Evolutionary conservation across 2,329 filamentous ascomycete genomes (phyloP).

Genomic region (Talaromyces verruculosus): DNA sequence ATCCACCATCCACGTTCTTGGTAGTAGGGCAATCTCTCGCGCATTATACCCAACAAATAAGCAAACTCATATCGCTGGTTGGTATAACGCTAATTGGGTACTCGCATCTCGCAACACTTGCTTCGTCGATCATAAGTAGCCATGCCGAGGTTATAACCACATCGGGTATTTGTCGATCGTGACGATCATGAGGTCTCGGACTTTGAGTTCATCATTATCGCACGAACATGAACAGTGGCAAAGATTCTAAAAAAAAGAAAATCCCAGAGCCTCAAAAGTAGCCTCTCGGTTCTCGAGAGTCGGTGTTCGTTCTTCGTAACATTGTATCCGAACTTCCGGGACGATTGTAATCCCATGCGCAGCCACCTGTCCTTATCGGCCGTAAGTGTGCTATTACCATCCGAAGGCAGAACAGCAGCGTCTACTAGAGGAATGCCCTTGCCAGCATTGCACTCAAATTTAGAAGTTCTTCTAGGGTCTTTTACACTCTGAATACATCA

Average conservation of each 20-base stretch:
- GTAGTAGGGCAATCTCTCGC: neutral
- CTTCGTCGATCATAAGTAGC: neutral
- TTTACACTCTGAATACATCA: neutral
- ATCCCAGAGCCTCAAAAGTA: neutral
- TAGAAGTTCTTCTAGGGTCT: neutral
- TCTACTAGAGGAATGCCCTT: neutral
- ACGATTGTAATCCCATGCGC: neutral
- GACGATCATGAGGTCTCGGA: conserved; percentile 4
- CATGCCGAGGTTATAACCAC: conserved; percentile 13
- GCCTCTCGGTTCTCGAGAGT: conserved; percentile 8
- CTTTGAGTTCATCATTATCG: conserved; percentile 1
- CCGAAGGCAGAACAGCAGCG: neutral
- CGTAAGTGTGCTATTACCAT: neutral
- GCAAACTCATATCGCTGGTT: neutral
- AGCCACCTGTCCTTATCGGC: neutral
- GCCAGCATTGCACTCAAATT: neutral
- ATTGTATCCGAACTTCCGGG: neutral
- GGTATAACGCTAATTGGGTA: neutral
- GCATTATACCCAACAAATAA: neutral
- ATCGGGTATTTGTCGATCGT: conserved; percentile 6
- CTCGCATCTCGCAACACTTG: neutral
- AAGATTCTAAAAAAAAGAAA: neutral
- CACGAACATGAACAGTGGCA: neutral
- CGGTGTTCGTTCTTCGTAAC: neutral
- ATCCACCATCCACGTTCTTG: neutral